Evolutionary conservation across 768 basidiomycete genomes (phyloP), one percentile per base, ranked within the genome.

Genomic region (Phallus indusiatus): DNA sequence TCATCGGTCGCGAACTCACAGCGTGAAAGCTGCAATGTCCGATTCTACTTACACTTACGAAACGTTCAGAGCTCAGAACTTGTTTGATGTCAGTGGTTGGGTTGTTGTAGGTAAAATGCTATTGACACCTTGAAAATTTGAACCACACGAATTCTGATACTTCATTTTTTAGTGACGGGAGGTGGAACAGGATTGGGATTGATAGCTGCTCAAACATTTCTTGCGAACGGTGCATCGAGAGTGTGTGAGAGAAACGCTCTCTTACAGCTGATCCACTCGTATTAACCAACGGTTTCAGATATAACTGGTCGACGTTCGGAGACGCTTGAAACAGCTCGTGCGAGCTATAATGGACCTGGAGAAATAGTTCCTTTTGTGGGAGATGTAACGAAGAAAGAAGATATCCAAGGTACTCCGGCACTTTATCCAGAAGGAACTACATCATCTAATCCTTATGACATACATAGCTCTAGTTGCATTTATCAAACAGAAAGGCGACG

Each of bases 361-460:
- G 47, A 55, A 21, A 55, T 60, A 20, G 33, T 60, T 49, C 53
- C 59, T n/a, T 16, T 60, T 18, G 46, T 47, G 33, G 24, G 53
- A 22, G 59, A 60, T 36, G 47, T 60, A 4, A 56, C 53, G 8
- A 60, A 60, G 59, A 60, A 60, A 36, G 59, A 60, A 17, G 59
- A 60, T 60, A 60, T 60, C 22, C 20, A 60, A 56, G 36, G 59
- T 60, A 54, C 34, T 14, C 18, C 34, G 10, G 7, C 18, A 24
- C 18, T 16, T 16, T n/a, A n/a, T 8, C 12, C 51, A 12, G 51
- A 24, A 9, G 1, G 10, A 17, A 52, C n/a, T 1, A 17, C 12
- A 10, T 14, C 12, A 11, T 14, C 18, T 6, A 14, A 12, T 28
- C 20, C 53, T 11, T 18, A 47, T 20, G n/a, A n/a, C n/a, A 11